Conservation (phyloP, 306 rosid genomes). For the Elaeagnus macrophylla region DNA sequence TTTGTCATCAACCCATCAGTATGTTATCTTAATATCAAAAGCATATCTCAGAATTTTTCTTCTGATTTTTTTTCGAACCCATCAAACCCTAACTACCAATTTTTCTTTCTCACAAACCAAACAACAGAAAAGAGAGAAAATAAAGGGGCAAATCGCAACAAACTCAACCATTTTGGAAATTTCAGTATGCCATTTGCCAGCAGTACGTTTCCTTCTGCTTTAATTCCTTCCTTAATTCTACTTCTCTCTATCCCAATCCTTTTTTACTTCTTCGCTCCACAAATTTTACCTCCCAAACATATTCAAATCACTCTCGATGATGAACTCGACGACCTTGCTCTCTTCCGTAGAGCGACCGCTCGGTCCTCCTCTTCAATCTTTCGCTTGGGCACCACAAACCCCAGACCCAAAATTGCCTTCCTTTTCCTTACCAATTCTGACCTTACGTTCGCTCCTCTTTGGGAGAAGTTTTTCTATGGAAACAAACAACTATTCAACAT, state of each 20-base stretch:
- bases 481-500: conserved; percentile 43
- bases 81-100: too few species aligned
- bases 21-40: too few species aligned
- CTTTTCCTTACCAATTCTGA: conserved; percentile 86
- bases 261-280: conserved; percentile 53
- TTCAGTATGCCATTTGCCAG: too few species aligned
- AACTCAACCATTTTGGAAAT: too few species aligned
- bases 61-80: too few species aligned
- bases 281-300: conserved; percentile 41
- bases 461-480: conserved; percentile 49
- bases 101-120: too few species aligned
- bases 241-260: conserved; percentile 64
- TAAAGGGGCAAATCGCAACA: too few species aligned
- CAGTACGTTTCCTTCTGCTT: conserved; percentile 39
- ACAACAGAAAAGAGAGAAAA: too few species aligned
- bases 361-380: conserved; percentile 47
- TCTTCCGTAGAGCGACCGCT: conserved; percentile 55
- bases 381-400: conserved; percentile 34
- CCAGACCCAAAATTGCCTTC: conserved; percentile 73
- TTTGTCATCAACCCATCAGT: too few species aligned
- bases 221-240: conserved; percentile 50
- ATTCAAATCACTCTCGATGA: conserved; percentile 50
- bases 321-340: conserved; percentile 59
- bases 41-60: too few species aligned
- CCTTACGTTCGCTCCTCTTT: conserved; percentile 65